Percentiles rank a stretch among this genome's conserved stretches.
Conservation (phyloP, 495 filamentous ascomycete species). For the Sporormia fimetaria region DNA sequence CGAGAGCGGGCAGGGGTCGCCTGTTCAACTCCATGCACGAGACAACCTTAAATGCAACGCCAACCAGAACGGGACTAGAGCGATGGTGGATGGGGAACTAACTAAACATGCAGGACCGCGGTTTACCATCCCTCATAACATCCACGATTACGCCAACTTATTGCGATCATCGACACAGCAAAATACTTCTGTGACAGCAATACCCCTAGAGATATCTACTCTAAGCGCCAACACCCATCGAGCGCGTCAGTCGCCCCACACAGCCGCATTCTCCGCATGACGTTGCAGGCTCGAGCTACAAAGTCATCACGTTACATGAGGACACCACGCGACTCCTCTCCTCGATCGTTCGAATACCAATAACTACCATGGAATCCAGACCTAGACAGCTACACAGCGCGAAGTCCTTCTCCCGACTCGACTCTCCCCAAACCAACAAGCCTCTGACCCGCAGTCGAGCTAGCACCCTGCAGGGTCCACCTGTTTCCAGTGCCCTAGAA, state of each 20-base stretch:
- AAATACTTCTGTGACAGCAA: too few species aligned
- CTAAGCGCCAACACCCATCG: background rate
- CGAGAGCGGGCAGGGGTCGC: background rate
- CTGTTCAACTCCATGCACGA: too few species aligned
- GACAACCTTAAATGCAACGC: too few species aligned
- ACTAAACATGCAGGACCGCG: too few species aligned
- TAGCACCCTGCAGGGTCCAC: constrained; percentile 49
- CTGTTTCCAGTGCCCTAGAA: constrained; percentile 36
- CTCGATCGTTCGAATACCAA: background rate
- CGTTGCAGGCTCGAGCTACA: constrained; percentile 10
- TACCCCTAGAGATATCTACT: too few species aligned
- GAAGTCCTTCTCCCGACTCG: constrained; percentile 47
- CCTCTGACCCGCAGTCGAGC: constrained; percentile 44
- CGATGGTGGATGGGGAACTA: too few species aligned
- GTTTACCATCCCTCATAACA: too few species aligned
- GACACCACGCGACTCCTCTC: too few species aligned
- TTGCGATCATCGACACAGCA: too few species aligned
- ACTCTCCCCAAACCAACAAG: constrained; percentile 31
- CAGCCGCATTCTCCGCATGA: constrained; percentile 20
- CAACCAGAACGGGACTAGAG: too few species aligned
- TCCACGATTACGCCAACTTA: too few species aligned
- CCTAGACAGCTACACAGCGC: constrained; percentile 33
- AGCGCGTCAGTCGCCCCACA: too few species aligned
- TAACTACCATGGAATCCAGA: constrained; percentile 22
- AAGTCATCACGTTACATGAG: constrained; percentile 6